phyloP scores from a whole-genome alignment of 768 basidiomycete genomes.

The Lactifluus echinatus region DNA sequence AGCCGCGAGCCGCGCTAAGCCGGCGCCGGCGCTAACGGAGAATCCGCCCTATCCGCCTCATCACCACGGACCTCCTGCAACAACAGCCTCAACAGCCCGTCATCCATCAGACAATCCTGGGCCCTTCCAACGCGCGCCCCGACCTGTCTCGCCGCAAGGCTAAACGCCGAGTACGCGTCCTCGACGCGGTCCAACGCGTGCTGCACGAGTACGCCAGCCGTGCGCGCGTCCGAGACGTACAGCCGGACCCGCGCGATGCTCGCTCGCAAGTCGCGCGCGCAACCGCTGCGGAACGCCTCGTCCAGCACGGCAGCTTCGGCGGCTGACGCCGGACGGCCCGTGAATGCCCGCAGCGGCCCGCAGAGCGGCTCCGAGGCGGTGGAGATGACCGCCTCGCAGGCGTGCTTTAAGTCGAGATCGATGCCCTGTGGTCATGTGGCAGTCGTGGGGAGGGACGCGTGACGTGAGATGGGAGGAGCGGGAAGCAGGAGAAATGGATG shows the following conservation, averaged over 20 bases:
- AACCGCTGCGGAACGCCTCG: conserved; percentile 43
- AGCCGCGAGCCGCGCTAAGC: not conserved
- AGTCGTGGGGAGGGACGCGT: too few species aligned
- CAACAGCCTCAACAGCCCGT: conserved; percentile 27
- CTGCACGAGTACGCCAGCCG: conserved; percentile 66
- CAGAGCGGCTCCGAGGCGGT: conserved; percentile 50
- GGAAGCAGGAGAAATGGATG: not conserved
- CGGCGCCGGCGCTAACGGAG: too few species aligned
- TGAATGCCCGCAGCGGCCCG: conserved; percentile 54
- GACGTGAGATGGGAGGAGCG: conserved; percentile 1
- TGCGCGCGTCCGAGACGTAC: conserved; percentile 76
- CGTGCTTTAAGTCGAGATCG: conserved; percentile 74
- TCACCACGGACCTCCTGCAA: conserved; percentile 17
- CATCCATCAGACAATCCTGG: conserved; percentile 26
- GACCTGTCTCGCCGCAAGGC: conserved; percentile 49
- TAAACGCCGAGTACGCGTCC: conserved; percentile 67
- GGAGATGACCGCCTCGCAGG: conserved; percentile 78
- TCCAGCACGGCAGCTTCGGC: conserved; percentile 43
- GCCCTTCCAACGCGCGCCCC: conserved; percentile 31
- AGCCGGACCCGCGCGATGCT: conserved; percentile 52
- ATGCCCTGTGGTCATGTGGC: conserved; percentile 49
- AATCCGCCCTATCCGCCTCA: not conserved
- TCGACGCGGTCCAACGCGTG: conserved; percentile 70
- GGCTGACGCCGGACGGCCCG: conserved; percentile 48
- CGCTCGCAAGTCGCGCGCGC: conserved; percentile 47